Base-by-base conservation (phyloP, 163 green algal genomes). In the Botryococcus braunii region DNA sequence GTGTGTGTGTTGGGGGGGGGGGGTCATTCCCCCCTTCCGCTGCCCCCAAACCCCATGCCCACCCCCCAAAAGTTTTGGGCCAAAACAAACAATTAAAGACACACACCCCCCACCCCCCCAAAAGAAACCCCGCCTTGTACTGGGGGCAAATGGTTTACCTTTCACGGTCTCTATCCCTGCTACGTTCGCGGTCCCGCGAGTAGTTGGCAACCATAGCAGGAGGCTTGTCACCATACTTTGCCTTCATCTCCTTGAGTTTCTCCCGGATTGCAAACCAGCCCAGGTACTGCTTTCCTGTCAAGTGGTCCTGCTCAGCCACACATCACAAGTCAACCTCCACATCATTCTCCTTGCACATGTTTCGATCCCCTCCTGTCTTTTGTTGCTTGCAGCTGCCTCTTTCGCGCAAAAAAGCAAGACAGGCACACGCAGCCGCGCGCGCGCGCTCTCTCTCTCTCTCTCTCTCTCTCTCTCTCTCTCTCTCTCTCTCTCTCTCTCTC, bases 231-330 rank as follows among this genome's bases (percentile, higher is more conserved):
- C 1, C 23, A 29, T 41, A 34, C 66, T 17, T 32, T 23, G 13
- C 65, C 36, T 78, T 37, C 68, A 95, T 71, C 76, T 88, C 82
- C 9, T 67, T 71, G 38, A 83, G 74, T 63, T 83, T 86, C 47
- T 92, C 83, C 0, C 89, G 81, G 43, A 95, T 92, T 25, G 77
- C 78, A 75, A 88, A 86, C 88, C 88, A 95, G 31, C 88, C 89
- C 55, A 88, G 68, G 79, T 92, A 95, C 86, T 94, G 88, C 77
- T 95, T 95, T 59, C 88, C 89, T 43, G 78, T 77, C 50, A 93
- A 60, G 69, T 95, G 89, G 62, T 95, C 88, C 85, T 91, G 74
- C 59, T 36, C 59, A 50, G 11, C 21, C n/a, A n/a, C n/a, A n/a
- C n/a, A n/a, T n/a, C n/a, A n/a, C n/a, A n/a, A n/a, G n/a, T n/a